phyloP scores from a whole-genome alignment of 805 yeast genomes.

The Ogataea philodendri region DNA sequence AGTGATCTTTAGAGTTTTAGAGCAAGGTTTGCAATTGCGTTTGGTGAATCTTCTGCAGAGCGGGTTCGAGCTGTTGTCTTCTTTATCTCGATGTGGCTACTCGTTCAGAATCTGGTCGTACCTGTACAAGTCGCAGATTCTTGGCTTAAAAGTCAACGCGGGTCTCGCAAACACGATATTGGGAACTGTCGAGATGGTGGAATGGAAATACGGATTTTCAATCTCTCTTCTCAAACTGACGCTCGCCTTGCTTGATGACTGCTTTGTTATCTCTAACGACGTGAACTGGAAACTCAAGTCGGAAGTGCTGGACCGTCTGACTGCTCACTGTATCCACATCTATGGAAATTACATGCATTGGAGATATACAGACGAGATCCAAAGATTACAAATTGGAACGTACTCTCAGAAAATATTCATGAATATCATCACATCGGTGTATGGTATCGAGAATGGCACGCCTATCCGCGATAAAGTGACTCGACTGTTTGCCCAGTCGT shows the following conservation, averaged over 20 bases:
- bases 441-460: slow-evolving; percentile 47
- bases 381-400: slow-evolving; percentile 61
- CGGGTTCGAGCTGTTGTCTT: slow-evolving; percentile 49
- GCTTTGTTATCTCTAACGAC: slow-evolving; percentile 40
- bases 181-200: slow-evolving; percentile 70
- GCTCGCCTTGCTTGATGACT: slow-evolving; percentile 49
- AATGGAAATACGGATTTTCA: slow-evolving; percentile 66
- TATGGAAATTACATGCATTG: slow-evolving; percentile 75
- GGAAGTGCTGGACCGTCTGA: slow-evolving; percentile 53
- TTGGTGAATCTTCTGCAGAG: slow-evolving; percentile 44
- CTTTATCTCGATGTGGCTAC: slow-evolving; percentile 42
- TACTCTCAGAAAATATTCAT: slow-evolving; percentile 53
- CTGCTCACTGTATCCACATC: slow-evolving; percentile 57
- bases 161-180: slow-evolving; percentile 61
- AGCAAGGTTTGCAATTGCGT: slow-evolving; percentile 60
- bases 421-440: slow-evolving; percentile 50
- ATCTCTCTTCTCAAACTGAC: slow-evolving; percentile 56
- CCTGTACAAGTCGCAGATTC: slow-evolving; percentile 60
- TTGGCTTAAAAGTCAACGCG: slow-evolving; percentile 61
- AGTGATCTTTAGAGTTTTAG: slow-evolving; percentile 62
- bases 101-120: slow-evolving; percentile 80
- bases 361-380: slow-evolving; percentile 55
- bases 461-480: slow-evolving; percentile 43
- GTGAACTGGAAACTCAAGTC: slow-evolving; percentile 45
- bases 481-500: slow-evolving; percentile 48